Evolutionary conservation across 306 rosid genomes (phyloP), one percentile per base, ranked within the genome.

Genomic region (Rosa chinensis): DNA sequence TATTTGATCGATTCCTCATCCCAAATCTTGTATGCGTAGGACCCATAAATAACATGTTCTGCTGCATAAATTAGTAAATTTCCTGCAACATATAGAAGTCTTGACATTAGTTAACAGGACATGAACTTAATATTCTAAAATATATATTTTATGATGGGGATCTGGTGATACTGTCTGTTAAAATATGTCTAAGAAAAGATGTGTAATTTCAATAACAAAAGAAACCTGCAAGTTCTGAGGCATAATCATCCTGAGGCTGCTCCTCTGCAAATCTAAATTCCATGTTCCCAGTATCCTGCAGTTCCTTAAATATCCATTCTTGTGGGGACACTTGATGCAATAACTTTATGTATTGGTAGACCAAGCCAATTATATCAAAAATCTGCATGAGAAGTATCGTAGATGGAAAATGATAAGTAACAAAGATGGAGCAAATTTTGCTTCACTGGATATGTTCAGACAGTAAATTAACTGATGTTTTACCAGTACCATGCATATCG

Each of bases 231-330:
- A 95, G 99, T 81, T 91, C 96, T 39, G 96, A 91, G 82, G 99
- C 98, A 85, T 92, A 95, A 85, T 95, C 99, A 87, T 95, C 99
- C 81, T 89, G 97, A 56, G 97, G 99, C 66, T 92, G 93, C 88
- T 95, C 99, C 89, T 93, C 99, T 10, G 88, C 97, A 83, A 92
- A 95, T 88, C 90, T 89, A 85, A 92, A 95, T 66, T 91, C 98
- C 97, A 95, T 95, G 87, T 91, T 95, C 71, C 96, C 98, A 76
- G 91, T 95, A 84, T 84, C 89, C 82, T 92, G 98, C 77, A 95
- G 92, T 81, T 95, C 99, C 88, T 85, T 86, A 88, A 92, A 95
- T 84, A 95, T 95, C 98, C 99, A 92, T 85, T 93, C 93, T 90
- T 90, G 95, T 50, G 99, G 98, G 73, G 98, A 80, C 82, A 74